Percentiles rank a stretch among this genome's conserved stretches.
Evolutionary conservation across 768 basidiomycete species (phyloP).

Genomic region (Ramaria sp.): DNA sequence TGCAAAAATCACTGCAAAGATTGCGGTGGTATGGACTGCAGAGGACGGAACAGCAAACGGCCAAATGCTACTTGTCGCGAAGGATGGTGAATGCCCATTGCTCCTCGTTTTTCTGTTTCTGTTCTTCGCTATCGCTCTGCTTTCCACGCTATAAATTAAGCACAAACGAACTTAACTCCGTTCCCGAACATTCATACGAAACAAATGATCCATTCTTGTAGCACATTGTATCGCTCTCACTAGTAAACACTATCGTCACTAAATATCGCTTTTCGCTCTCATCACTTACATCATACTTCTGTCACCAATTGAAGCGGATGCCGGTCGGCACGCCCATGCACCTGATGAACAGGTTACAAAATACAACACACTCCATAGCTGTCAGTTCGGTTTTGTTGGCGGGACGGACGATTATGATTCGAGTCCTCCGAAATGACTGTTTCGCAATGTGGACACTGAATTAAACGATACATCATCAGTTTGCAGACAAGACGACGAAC

Average conservation of each 20-base stretch:
- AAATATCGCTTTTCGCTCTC: too few relatives aligned
- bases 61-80: slow-evolving; percentile 69
- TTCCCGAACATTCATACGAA: neutral
- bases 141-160: neutral
- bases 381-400: too few relatives aligned
- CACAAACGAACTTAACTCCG: neutral
- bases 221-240: neutral
- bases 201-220: neutral
- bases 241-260: neutral
- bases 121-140: neutral
- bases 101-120: neutral
- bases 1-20: slow-evolving; percentile 71
- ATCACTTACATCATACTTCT: too few relatives aligned
- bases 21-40: slow-evolving; percentile 72
- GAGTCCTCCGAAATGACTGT: too few relatives aligned
- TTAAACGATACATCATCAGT: too few relatives aligned
- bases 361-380: too few relatives aligned
- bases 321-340: too few relatives aligned
- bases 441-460: too few relatives aligned
- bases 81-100: neutral
- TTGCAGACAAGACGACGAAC: too few relatives aligned
- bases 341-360: too few relatives aligned
- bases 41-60: slow-evolving; percentile 64
- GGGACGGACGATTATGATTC: too few relatives aligned
- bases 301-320: too few relatives aligned